Evolutionary conservation across 2,329 filamentous ascomycete species (phyloP).

Genomic region (Xylariaceae sp.): DNA sequence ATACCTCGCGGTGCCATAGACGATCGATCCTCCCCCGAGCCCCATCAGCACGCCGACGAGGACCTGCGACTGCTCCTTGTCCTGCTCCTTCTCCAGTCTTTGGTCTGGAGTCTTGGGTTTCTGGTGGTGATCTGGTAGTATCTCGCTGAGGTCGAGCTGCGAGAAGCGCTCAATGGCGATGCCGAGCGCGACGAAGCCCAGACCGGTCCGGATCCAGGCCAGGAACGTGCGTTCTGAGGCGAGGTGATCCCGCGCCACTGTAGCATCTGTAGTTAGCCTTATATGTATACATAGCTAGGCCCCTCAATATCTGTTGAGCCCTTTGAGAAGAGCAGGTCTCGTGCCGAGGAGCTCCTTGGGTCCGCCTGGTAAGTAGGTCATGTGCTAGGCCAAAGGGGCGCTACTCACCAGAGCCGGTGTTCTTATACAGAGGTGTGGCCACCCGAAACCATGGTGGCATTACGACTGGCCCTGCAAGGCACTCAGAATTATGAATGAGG

Average conservation of each 20-base stretch:
- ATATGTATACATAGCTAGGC: too few relatives aligned
- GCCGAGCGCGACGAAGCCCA: constrained; percentile 48
- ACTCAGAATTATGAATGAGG: too few relatives aligned
- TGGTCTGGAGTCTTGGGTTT: constrained; percentile 13
- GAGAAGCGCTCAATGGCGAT: constrained; percentile 44
- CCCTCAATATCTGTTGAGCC: too few relatives aligned
- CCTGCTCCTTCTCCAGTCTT: constrained; percentile 16
- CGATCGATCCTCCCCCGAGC: constrained; percentile 40
- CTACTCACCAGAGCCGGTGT: constrained; percentile 35
- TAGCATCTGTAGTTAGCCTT: too few relatives aligned
- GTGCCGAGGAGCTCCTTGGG: too few relatives aligned
- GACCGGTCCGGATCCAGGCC: constrained; percentile 46
- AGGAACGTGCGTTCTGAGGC: constrained; percentile 51
- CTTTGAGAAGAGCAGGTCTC: too few relatives aligned
- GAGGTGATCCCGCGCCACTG: constrained; percentile 46
- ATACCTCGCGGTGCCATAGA: constrained; percentile 43
- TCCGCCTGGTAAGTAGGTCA: too few relatives aligned
- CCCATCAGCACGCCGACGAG: constrained; percentile 38
- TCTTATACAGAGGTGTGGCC: constrained; percentile 30
- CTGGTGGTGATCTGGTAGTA: constrained; percentile 18
- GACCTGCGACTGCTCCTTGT: constrained; percentile 29
- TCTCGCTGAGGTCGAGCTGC: constrained; percentile 35
- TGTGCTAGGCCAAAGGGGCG: too few relatives aligned
- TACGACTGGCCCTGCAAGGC: neutral
- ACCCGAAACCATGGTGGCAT: constrained; percentile 10